Evolutionary conservation across 139 green algal genomes (phyloP).

Genomic region (Chlamydomonas sp.): DNA sequence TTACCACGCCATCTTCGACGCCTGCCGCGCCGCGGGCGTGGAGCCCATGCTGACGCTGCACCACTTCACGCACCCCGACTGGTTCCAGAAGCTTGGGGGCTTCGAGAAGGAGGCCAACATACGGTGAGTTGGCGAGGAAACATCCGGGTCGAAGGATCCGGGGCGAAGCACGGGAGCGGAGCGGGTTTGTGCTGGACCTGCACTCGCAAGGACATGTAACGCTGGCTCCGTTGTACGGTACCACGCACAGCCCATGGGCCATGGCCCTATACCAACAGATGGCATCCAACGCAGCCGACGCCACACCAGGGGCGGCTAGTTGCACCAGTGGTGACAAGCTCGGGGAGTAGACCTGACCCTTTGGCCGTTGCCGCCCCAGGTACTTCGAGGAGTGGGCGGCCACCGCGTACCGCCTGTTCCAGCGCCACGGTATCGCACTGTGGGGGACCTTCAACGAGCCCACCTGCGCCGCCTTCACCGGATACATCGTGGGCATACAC

Average conservation of each 20-base stretch:
- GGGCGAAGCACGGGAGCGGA: too few species aligned
- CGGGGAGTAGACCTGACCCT: conserved; percentile 45
- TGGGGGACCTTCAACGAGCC: conserved; percentile 69
- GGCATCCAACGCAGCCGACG: too few species aligned
- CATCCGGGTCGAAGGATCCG: too few species aligned
- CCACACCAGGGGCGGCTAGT: too few species aligned
- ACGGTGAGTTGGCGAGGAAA: conserved; percentile 4
- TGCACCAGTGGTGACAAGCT: background rate
- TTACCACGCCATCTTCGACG: conserved; percentile 56
- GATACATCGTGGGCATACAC: conserved; percentile 57
- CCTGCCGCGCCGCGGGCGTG: conserved; percentile 44
- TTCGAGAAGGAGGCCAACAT: conserved; percentile 51
- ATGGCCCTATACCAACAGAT: background rate
- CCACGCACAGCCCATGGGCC: background rate
- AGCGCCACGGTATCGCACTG: conserved; percentile 20
- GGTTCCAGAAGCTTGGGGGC: conserved; percentile 52
- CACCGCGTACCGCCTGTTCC: conserved; percentile 21
- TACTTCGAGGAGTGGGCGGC: conserved; percentile 35
- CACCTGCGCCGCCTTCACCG: conserved; percentile 38
- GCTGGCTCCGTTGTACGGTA: too few species aligned
- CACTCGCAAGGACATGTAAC: too few species aligned
- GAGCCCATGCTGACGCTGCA: conserved; percentile 62
- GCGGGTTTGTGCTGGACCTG: too few species aligned
- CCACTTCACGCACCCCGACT: conserved; percentile 65
- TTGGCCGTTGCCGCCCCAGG: conserved; percentile 39